These are phyloP conservation scores for Fusarium sarcochroum DNA, from an alignment of 2,329 filamentous ascomycete genomes.

Conservation along the genomic window DNA sequence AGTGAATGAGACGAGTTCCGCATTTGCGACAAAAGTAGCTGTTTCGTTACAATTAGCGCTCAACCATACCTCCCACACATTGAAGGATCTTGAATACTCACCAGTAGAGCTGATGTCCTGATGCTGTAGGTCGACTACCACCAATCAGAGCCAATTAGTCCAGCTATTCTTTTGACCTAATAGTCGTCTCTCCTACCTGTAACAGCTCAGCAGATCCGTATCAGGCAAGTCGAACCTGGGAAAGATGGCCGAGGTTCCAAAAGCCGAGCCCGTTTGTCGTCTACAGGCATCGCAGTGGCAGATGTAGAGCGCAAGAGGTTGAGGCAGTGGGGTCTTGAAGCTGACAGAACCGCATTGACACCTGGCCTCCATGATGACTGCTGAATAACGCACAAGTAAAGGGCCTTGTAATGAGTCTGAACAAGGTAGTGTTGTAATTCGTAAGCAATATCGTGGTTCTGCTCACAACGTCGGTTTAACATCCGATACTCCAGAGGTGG, in stretches of 20 bases:
- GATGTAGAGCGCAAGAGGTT: slow-evolving; percentile 76
- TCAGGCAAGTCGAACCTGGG: slow-evolving; percentile 72
- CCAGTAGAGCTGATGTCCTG: slow-evolving; percentile 72
- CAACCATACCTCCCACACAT: background rate
- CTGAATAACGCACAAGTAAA: no score
- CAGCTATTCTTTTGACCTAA: background rate
- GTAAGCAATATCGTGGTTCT: slow-evolving; percentile 1
- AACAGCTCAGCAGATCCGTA: slow-evolving; percentile 65
- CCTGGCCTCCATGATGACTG: slow-evolving; percentile 66
- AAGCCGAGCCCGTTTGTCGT: slow-evolving; percentile 75
- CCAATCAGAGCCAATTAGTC: slow-evolving; percentile 12
- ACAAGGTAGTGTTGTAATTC: no score
- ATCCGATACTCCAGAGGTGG: slow-evolving; percentile 14
- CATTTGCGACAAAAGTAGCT: slow-evolving; percentile 78
- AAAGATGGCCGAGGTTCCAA: slow-evolving; percentile 79
- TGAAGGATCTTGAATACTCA: slow-evolving; percentile 48
- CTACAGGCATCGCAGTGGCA: slow-evolving; percentile 79
- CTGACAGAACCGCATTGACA: slow-evolving; percentile 76
- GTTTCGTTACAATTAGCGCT: slow-evolving; percentile 19
- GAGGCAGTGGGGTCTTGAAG: slow-evolving; percentile 72
- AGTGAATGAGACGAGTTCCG: slow-evolving; percentile 75
- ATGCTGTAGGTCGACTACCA: slow-evolving; percentile 67
- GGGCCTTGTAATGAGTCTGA: no score
- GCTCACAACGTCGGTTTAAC: background rate
- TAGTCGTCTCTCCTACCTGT: slow-evolving; percentile 55